Evolutionary conservation across 2,329 filamentous ascomycete genomes (phyloP), one percentile per base, ranked within the genome.

Genomic region (Ascochyta fabae): DNA sequence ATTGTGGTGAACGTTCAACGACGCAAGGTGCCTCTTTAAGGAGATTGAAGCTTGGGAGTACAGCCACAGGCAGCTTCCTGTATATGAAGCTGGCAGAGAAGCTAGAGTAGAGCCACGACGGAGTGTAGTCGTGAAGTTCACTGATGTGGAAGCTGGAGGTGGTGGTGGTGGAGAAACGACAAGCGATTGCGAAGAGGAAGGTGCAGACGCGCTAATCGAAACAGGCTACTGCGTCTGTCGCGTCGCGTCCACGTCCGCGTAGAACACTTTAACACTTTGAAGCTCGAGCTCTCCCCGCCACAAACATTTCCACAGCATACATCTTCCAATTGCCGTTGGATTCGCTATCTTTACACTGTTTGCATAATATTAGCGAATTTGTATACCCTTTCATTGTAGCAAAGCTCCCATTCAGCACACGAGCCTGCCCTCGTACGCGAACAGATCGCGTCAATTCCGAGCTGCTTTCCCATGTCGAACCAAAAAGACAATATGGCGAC

Each of bases 251-350:
- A 26, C 41, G 48, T 22, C 19, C 47, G 29, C 35, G 36, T 47
- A 47, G 46, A 46, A 50, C 47, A 13, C 10, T 15, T 31, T 31
- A 31, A 31, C 53, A 49, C 52, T 53, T 49, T 26, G 22, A 48
- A 43, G 49, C 51, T 56, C 42, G 36, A 59, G 59, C 56, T 56
- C 38, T 58, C 42, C 54, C 56, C 52, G 53, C 59, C 47, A 56
- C 53, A 42, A 39, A 39, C 53, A 38, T 43, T 47, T 36, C 35
- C 41, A 49, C 40, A 9, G 24, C 10, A 6, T 15, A 24, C 13
- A 26, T 12, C 15, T 42, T 3, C 23, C 36, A 42, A 45, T 47
- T 24, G 42, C 40, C 33, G 40, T 16, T 19, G 6, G 35, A 24
- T 26, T 29, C 35, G 3, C 27, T 9, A 19, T 33, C 40, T 24